Conservation (phyloP, 345 rosid species). For the Citrus sinensis region DVS_A1.0 CM039163.1:955501-956000, state of each 20-base stretch:
- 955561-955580: background rate
- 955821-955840: background rate
- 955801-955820: background rate
- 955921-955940: background rate
- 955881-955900: background rate
- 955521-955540: background rate
- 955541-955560: background rate
- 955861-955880: background rate
- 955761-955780: background rate
- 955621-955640: background rate
- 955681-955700: background rate
- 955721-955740: background rate
- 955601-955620: background rate
- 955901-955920: background rate
- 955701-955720: background rate
- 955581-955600: background rate
- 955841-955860: background rate
- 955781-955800: background rate
- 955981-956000: background rate
- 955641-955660: background rate
- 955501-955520: constrained; percentile 50
- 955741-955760: background rate
- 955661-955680: background rate
- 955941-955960: background rate
- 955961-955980: background rate